phyloP scores from a whole-genome alignment of 2,329 filamentous ascomycete genomes.

The Diaporthe sp. region DNA sequence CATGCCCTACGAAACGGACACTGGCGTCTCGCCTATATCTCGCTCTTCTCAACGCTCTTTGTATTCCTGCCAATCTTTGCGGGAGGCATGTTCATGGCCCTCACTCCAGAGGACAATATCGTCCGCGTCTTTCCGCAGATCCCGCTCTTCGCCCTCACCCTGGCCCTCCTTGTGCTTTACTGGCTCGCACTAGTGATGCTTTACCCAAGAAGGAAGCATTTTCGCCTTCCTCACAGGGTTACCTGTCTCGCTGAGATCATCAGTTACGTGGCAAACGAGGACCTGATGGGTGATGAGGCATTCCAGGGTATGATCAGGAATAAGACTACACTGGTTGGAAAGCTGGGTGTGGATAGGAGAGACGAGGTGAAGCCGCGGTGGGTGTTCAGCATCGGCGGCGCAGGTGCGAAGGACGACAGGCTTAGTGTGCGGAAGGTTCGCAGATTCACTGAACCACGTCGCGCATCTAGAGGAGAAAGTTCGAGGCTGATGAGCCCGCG shows the following conservation, averaged over 20 bases:
- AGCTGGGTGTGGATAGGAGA: constrained; percentile 69
- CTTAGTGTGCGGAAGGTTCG: constrained; percentile 60
- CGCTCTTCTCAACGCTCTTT: constrained; percentile 70
- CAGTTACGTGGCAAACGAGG: constrained; percentile 80
- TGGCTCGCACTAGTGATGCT: constrained; percentile 72
- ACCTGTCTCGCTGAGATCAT: constrained; percentile 81
- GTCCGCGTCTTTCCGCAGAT: constrained; percentile 80
- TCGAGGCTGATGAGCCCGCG: constrained; percentile 43
- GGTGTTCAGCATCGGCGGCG: constrained; percentile 60
- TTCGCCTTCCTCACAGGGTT: constrained; percentile 79
- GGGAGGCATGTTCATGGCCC: constrained; percentile 80
- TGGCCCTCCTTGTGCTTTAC: constrained; percentile 79
- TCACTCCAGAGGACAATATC: constrained; percentile 65
- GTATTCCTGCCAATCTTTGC: constrained; percentile 75
- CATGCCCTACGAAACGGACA: constrained; percentile 72
- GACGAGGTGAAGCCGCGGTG: constrained; percentile 63
- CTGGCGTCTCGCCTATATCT: constrained; percentile 73
- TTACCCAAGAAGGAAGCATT: constrained; percentile 70
- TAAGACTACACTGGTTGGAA: constrained; percentile 76
- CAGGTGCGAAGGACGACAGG: constrained; percentile 49
- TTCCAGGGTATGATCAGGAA: constrained; percentile 75
- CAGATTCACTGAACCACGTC: constrained; percentile 58
- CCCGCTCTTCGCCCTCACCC: constrained; percentile 78
- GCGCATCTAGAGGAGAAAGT: constrained; percentile 18
- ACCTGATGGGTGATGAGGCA: constrained; percentile 77